Evolutionary conservation across 2,329 filamentous ascomycete species (phyloP).

Genomic region (Xylariomycetidae sp.): DNA sequence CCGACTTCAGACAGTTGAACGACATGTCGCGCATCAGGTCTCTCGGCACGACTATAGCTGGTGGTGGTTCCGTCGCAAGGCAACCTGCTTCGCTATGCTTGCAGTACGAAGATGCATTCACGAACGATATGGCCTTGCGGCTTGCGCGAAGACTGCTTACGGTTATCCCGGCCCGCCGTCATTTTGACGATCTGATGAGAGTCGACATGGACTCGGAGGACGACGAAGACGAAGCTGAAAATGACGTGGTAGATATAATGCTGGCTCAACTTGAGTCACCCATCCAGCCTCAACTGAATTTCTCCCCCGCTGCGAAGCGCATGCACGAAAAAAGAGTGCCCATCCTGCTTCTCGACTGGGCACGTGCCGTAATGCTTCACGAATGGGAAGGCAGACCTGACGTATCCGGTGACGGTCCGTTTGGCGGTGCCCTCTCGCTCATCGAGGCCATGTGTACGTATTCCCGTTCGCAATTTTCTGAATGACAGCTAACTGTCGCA

Average conservation of each 20-base stretch:
- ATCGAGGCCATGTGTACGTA: constrained; percentile 67
- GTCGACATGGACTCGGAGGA: constrained; percentile 31
- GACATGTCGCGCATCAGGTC: constrained; percentile 59
- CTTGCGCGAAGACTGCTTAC: constrained; percentile 55
- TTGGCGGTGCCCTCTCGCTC: constrained; percentile 73
- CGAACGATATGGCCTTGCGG: constrained; percentile 54
- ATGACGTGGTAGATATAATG: constrained; percentile 43
- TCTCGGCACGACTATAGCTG: constrained; percentile 45
- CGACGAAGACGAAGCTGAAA: constrained; percentile 26
- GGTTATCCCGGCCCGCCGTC: constrained; percentile 49
- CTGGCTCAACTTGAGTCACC: constrained; percentile 51
- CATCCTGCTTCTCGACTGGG: constrained; percentile 63
- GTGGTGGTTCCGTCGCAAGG: constrained; percentile 39
- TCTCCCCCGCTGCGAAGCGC: constrained; percentile 45
- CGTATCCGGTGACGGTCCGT: constrained; percentile 64
- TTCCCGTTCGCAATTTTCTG: constrained; percentile 2
- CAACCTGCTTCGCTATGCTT: constrained; percentile 49
- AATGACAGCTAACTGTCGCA: constrained; percentile 29
- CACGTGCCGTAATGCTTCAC: constrained; percentile 67
- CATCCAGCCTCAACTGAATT: constrained; percentile 41
- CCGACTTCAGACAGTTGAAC: constrained; percentile 43
- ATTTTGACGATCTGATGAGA: constrained; percentile 41
- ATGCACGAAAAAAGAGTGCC: constrained; percentile 54
- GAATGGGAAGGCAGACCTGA: constrained; percentile 76
- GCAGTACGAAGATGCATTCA: constrained; percentile 59